These are phyloP conservation scores for Ulota crispa DNA, from an alignment of 225 moss, liverwort and hornwort species.

Conservation along the genomic window DNA sequence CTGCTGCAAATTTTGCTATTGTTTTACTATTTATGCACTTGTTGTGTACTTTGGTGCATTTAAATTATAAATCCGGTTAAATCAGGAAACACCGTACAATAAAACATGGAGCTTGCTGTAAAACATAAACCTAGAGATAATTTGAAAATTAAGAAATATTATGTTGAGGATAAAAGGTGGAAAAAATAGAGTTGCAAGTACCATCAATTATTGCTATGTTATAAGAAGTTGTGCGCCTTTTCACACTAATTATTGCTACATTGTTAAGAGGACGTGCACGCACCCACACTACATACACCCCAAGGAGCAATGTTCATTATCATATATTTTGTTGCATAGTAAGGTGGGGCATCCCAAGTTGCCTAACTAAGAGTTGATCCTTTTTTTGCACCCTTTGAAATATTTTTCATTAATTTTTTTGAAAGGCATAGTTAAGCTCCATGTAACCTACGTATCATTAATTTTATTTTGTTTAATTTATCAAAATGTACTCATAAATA, in stretches of 20 bases:
- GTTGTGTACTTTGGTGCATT: background rate
- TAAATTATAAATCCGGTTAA: background rate
- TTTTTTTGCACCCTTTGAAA: too few species aligned
- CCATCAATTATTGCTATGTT: background rate
- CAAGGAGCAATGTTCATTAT: background rate
- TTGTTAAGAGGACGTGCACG: background rate
- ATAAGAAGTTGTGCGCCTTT: background rate
- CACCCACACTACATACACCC: too few species aligned
- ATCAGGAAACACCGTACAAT: background rate
- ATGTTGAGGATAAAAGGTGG: background rate
- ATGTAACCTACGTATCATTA: too few species aligned
- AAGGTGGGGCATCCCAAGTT: too few species aligned
- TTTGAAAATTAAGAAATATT: background rate
- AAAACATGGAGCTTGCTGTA: background rate
- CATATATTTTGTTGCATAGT: background rate
- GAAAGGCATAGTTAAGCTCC: too few species aligned
- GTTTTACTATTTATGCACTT: too few species aligned
- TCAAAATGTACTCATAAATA: too few species aligned
- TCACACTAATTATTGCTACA: background rate
- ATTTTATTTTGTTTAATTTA: too few species aligned
- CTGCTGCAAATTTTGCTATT: background rate
- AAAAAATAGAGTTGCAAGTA: background rate
- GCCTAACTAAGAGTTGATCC: too few species aligned
- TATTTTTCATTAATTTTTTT: too few species aligned
- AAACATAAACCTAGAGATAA: background rate